A percentile compares a stretch with the other conserved stretches of the same genome.
Conservation (phyloP, 192 early-diverging fungal species). For the Coemansia sp. region DNA sequence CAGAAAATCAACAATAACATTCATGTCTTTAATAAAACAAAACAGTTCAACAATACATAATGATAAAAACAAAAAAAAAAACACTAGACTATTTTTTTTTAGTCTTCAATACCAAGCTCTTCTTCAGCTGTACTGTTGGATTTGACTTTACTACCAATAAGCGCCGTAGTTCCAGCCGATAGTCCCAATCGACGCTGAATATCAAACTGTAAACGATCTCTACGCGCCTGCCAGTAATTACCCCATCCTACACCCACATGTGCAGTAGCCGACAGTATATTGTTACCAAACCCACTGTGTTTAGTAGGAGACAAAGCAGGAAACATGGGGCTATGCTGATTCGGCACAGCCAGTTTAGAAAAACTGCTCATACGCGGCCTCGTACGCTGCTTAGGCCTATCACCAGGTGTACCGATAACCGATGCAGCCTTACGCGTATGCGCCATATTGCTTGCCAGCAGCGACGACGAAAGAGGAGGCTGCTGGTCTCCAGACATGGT, state of each 20-base stretch:
- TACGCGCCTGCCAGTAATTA: slow-evolving; percentile 49
- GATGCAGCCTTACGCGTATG: slow-evolving; percentile 37
- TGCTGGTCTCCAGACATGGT: slow-evolving; percentile 6
- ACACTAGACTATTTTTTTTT: background rate
- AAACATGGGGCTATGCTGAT: background rate
- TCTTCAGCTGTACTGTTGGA: background rate
- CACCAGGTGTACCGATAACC: slow-evolving; percentile 25
- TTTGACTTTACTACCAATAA: background rate
- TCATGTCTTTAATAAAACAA: background rate
- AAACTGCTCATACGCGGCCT: slow-evolving; percentile 40
- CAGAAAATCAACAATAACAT: no score
- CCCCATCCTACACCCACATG: slow-evolving; percentile 54
- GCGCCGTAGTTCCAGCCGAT: background rate
- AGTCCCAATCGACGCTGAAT: slow-evolving; percentile 35
- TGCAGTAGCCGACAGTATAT: slow-evolving; percentile 31
- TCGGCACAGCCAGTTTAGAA: slow-evolving; percentile 10
- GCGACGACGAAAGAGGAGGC: background rate
- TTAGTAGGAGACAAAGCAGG: slow-evolving; percentile 13
- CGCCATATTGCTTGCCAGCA: background rate
- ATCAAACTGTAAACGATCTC: slow-evolving; percentile 35
- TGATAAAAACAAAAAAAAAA: background rate
- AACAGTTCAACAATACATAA: background rate
- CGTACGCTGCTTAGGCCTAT: slow-evolving; percentile 8
- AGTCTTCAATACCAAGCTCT: slow-evolving; percentile 12
- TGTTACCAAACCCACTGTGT: slow-evolving; percentile 12